Evolutionary conservation across 176 grass and related monocot genomes (phyloP).

Genomic region (Miscanthus lutarioriparius): DNA sequence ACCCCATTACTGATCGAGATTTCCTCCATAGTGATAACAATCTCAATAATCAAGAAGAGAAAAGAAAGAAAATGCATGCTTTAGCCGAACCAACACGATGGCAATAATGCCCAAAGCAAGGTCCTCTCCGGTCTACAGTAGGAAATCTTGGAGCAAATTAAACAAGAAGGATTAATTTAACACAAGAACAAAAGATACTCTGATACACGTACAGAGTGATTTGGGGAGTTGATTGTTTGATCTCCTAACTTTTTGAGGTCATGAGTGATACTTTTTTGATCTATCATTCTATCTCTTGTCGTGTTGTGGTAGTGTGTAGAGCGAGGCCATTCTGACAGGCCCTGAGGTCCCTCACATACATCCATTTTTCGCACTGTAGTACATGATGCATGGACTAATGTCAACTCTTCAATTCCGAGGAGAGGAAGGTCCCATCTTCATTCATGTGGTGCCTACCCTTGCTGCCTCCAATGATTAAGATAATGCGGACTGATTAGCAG

Average conservation of each 20-base stretch:
- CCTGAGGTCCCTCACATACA: background rate
- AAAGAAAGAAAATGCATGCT: background rate
- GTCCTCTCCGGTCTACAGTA: background rate
- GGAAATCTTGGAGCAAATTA: background rate
- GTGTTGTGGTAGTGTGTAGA: background rate
- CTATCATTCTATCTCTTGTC: background rate
- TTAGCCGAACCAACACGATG: no score
- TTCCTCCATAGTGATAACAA: background rate
- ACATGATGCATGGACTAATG: slow-evolving; percentile 35
- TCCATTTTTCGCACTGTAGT: background rate
- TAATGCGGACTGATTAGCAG: slow-evolving; percentile 26
- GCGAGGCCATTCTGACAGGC: background rate
- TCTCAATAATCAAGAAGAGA: background rate
- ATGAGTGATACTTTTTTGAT: background rate
- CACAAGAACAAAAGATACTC: background rate
- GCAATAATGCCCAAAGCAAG: no score
- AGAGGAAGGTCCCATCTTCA: slow-evolving; percentile 18
- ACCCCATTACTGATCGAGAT: no score
- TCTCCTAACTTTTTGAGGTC: background rate
- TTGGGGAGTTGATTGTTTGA: background rate
- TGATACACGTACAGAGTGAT: background rate
- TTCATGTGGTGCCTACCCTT: slow-evolving; percentile 1
- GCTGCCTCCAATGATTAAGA: slow-evolving; percentile 6
- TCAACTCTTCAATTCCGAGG: slow-evolving; percentile 52
- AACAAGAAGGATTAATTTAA: background rate